Conservation (phyloP, 495 filamentous ascomycete species). For the Letharia columbiana region DNA sequence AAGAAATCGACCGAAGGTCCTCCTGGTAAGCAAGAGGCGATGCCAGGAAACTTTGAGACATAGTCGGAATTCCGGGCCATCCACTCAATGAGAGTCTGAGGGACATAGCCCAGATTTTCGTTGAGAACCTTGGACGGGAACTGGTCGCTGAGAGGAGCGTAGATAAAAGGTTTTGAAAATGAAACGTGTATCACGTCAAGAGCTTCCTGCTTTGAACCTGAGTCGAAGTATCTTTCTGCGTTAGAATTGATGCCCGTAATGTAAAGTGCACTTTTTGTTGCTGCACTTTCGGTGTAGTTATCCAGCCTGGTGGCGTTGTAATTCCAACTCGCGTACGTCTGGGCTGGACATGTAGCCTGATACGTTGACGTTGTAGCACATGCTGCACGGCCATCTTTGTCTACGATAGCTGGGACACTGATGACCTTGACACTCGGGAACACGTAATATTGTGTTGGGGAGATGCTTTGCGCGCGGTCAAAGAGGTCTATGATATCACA, state of each 20-base stretch:
- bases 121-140: neutral
- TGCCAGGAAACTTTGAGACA: neutral
- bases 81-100: slow-evolving; percentile 10
- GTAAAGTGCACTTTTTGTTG: neutral
- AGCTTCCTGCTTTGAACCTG: neutral
- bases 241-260: slow-evolving; percentile 1
- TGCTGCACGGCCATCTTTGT: neutral
- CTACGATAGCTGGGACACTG: slow-evolving; percentile 1
- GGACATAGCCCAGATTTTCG: slow-evolving; percentile 16
- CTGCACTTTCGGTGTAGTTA: neutral
- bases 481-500: neutral
- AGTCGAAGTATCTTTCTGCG: neutral
- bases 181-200: neutral
- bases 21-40: slow-evolving; percentile 15
- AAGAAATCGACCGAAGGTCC: slow-evolving; percentile 1
- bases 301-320: too few relatives aligned
- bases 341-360: neutral
- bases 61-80: slow-evolving; percentile 4
- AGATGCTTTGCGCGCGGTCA: neutral
- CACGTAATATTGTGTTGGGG: slow-evolving; percentile 2
- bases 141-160: neutral
- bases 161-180: slow-evolving; percentile 4
- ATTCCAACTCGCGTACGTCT: neutral
- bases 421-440: slow-evolving; percentile 9
- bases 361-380: slow-evolving; percentile 11